A percentile compares a stretch with the other conserved stretches of the same genome.
phyloP scores from a whole-genome alignment of 1,139 yeast genomes.

The Sugiyamaella xylanicola region DNA sequence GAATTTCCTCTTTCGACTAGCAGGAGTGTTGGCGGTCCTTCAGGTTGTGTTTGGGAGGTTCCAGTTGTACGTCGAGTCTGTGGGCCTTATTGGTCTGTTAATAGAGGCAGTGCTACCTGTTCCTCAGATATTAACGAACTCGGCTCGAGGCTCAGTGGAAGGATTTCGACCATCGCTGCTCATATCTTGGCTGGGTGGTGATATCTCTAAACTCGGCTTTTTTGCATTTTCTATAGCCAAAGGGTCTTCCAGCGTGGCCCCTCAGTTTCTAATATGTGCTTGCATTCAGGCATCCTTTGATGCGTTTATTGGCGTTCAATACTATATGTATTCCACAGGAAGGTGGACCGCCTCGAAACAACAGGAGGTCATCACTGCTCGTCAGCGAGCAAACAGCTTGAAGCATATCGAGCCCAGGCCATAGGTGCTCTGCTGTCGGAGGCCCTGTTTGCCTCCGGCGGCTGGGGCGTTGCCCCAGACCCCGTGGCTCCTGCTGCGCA shows the following conservation, averaged over 20 bases:
- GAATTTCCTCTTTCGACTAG: constrained; percentile 61
- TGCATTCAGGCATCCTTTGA: constrained; percentile 79
- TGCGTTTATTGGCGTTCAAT: constrained; percentile 73
- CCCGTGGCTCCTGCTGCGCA: background rate
- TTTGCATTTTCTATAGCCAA: constrained; percentile 70
- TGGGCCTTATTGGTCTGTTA: constrained; percentile 74
- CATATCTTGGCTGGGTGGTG: constrained; percentile 89
- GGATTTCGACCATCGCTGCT: constrained; percentile 77
- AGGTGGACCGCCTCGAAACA: constrained; percentile 29
- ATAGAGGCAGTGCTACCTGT: constrained; percentile 83
- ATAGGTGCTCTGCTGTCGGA: too few relatives aligned
- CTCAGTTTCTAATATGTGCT: constrained; percentile 74
- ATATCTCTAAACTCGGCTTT: constrained; percentile 72
- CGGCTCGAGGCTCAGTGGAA: constrained; percentile 67
- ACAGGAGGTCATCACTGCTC: constrained; percentile 25
- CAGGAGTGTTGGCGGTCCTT: constrained; percentile 45
- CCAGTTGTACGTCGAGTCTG: constrained; percentile 52
- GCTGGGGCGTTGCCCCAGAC: constrained; percentile 1
- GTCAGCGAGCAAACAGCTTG: constrained; percentile 35
- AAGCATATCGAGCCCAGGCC: constrained; percentile 21
- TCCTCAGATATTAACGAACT: constrained; percentile 79
- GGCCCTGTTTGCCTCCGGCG: too few relatives aligned
- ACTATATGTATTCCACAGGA: constrained; percentile 39
- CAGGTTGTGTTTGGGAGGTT: constrained; percentile 51
- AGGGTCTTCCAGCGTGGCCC: constrained; percentile 62